Evolutionary conservation across 2,329 filamentous ascomycete species (phyloP), one percentile per base, ranked within the genome.

Genomic region (Ceratocystis variospora): DNA sequence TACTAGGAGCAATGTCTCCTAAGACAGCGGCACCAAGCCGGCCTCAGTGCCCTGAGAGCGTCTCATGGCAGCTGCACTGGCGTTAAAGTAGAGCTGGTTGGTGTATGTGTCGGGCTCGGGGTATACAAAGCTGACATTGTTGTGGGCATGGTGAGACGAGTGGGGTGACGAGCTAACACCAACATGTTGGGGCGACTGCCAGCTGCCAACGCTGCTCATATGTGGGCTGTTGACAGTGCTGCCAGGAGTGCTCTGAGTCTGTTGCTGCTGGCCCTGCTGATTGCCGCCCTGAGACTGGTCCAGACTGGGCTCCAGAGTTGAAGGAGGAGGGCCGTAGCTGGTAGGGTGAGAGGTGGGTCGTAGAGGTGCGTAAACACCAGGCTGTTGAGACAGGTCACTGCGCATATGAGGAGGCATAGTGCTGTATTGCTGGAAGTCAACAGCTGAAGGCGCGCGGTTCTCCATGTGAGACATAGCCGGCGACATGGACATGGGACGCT

Each of bases 201-300:
- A 96, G 50, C 50, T 55, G 65, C 89, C 88, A 69, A 90, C 82
- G 68, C 82, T 85, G 69, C 78, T 77, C 85, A 96, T 90, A 75
- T 96, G 92, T 63, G 93, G 92, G 75, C 91, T 96, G 64, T 89
- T 88, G 66, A 80, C 85, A n/a, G 83, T 87, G 73, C 89, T 96
- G 66, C 81, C 81, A 62, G 79, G 75, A 1, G 82, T 84, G 2
- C 84, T 80, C 71, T 88, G 86, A 70, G 87, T 86, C 25, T 61
- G 63, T 67, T 89, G 87, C 74, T 92, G 63, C 37, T 61, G 37
- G 37, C 37, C 37, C 37, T 41, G 37, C 37, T 41, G 57, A 6
- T 37, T 19, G 25, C 61, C 55, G 17, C 53, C 64, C n/a, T 62
- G 44, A n/a, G 57, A 50, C 68, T 89, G 87, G 73, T 93, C 90